phyloP scores from a whole-genome alignment of 805 yeast genomes.

The Yueomyces sinensis region DNA sequence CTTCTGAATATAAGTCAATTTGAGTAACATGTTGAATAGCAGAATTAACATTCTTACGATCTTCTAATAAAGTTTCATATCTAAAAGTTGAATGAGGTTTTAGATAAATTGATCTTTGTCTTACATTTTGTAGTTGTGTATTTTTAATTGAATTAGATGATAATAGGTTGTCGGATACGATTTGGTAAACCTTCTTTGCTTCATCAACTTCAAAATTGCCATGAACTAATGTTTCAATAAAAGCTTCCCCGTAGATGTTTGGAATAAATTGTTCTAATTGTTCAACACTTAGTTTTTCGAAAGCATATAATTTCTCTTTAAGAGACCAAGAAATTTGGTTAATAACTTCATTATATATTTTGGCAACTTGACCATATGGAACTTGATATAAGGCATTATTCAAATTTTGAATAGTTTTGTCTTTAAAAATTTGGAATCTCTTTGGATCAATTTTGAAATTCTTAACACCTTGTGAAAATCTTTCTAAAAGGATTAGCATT shows the following conservation, averaged over 20 bases:
- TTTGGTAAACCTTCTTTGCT: constrained; percentile 32
- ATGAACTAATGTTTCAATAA: constrained; percentile 56
- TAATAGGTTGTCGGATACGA: constrained; percentile 30
- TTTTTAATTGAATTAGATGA: constrained; percentile 30
- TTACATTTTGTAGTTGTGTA: constrained; percentile 15
- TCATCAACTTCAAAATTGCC: constrained; percentile 56
- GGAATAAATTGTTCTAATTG: constrained; percentile 40
- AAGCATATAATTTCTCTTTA: constrained; percentile 43
- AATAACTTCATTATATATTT: constrained; percentile 46
- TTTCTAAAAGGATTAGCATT: constrained; percentile 44
- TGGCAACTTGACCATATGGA: constrained; percentile 69
- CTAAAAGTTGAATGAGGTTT: constrained; percentile 29
- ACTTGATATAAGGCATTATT: constrained; percentile 58
- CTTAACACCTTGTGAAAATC: constrained; percentile 42
- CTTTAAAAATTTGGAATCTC: constrained; percentile 57
- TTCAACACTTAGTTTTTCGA: constrained; percentile 32
- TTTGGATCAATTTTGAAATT: constrained; percentile 36
- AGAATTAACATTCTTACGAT: constrained; percentile 64
- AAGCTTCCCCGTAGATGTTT: constrained; percentile 43
- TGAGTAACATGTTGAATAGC: constrained; percentile 72
- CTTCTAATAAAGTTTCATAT: constrained; percentile 40
- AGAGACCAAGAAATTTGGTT: constrained; percentile 59
- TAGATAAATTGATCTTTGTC: constrained; percentile 30
- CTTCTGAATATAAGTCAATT: constrained; percentile 39
- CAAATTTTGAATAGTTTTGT: constrained; percentile 45